Evolutionary conservation across 2,329 filamentous ascomycete species (phyloP).

Genomic region (Fusarium vanettenii): DNA sequence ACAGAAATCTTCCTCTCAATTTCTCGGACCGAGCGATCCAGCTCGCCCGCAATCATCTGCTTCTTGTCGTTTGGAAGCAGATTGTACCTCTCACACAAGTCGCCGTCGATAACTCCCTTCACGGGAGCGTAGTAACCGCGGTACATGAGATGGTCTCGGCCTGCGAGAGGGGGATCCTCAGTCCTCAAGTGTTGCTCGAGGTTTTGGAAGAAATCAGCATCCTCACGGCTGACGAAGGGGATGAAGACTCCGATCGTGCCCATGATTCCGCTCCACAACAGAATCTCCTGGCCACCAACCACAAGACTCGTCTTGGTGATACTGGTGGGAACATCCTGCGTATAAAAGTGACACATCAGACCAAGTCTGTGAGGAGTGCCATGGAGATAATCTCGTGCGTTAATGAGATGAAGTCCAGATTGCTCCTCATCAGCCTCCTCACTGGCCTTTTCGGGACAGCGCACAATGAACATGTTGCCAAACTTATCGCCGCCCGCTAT

Average conservation of each 20-base stretch:
- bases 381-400: conserved; percentile 90
- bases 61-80: conserved; percentile 89
- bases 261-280: conserved; percentile 94
- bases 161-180: conserved; percentile 88
- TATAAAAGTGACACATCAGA: conserved; percentile 88
- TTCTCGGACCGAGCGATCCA: conserved; percentile 90
- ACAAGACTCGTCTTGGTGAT: conserved; percentile 91
- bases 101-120: conserved; percentile 96
- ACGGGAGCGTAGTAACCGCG: conserved; percentile 95
- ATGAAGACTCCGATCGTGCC: conserved; percentile 94
- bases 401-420: conserved; percentile 88
- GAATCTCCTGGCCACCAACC: conserved; percentile 88
- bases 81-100: conserved; percentile 92
- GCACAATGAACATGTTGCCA: conserved; percentile 93
- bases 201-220: conserved; percentile 97
- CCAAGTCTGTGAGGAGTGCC: conserved; percentile 87
- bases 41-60: conserved; percentile 91
- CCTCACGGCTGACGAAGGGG: conserved; percentile 90
- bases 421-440: conserved; percentile 93
- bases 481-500: conserved; percentile 97
- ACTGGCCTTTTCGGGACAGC: conserved; percentile 86
- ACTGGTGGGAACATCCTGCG: conserved; percentile 91
- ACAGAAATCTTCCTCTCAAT: conserved; percentile 95
- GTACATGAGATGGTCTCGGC: conserved; percentile 95
- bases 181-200: conserved; percentile 88